A percentile compares a stretch with the other conserved stretches of the same genome.
These are phyloP conservation scores for Iberis pinnata DNA, from an alignment of 345 rosid genomes.

Conservation along the genomic window DNA sequence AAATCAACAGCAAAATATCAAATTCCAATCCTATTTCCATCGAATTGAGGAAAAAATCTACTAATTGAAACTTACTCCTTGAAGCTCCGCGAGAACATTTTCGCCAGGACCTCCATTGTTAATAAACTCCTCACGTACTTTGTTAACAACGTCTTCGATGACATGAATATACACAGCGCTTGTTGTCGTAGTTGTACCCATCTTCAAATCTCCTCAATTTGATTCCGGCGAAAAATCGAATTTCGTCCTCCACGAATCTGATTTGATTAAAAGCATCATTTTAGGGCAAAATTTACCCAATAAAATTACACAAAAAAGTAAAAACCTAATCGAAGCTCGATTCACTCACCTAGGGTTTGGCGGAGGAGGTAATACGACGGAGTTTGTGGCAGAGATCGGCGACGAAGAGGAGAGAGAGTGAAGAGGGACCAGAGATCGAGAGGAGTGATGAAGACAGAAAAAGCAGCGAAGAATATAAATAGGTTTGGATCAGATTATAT, in stretches of 20 bases:
- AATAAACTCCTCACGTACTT: slow-evolving; percentile 86
- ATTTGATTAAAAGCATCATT: slow-evolving; percentile 5
- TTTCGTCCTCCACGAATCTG: slow-evolving; percentile 2
- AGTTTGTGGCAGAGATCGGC: slow-evolving; percentile 30
- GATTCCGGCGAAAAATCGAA: background rate
- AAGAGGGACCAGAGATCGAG: slow-evolving; percentile 20
- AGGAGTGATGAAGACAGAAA: slow-evolving; percentile 51
- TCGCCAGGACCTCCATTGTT: slow-evolving; percentile 82
- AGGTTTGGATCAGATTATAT: slow-evolving; percentile 93
- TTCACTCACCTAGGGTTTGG: slow-evolving; percentile 25
- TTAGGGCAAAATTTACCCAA: background rate
- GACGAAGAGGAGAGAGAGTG: slow-evolving; percentile 24
- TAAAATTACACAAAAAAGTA: background rate
- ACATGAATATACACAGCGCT: slow-evolving; percentile 78
- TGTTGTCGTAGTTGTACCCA: slow-evolving; percentile 66
- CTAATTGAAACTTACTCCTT: slow-evolving; percentile 74
- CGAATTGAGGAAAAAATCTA: too few species aligned
- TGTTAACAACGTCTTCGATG: slow-evolving; percentile 83
- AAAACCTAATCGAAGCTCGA: background rate
- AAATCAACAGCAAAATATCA: slow-evolving; percentile 1
- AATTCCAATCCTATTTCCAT: background rate
- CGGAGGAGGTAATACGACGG: background rate
- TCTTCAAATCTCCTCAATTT: slow-evolving; percentile 24
- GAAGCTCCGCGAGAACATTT: slow-evolving; percentile 74
- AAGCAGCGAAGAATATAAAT: slow-evolving; percentile 83